Evolutionary conservation across 1,284 basidiomycete species (phyloP).

Genomic region (Ceratobasidium sp.): DNA sequence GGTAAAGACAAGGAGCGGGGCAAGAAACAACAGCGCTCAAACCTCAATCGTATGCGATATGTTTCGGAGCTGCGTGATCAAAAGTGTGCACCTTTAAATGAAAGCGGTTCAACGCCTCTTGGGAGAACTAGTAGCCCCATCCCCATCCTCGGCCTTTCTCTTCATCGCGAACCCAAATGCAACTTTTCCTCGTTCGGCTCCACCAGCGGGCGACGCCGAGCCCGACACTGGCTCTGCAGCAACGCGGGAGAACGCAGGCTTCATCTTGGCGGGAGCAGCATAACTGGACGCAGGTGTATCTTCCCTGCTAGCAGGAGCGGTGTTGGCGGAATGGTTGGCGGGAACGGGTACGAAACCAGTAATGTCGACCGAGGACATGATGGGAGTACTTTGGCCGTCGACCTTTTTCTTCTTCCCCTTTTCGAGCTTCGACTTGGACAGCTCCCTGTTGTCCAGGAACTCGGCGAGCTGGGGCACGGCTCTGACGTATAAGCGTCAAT

Average conservation of each 20-base stretch:
- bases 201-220: conserved; percentile 61
- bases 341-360: conserved; percentile 76
- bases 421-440: conserved; percentile 77
- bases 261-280: conserved; percentile 61
- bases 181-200: conserved; percentile 77
- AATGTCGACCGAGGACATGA: conserved; percentile 62
- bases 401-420: conserved; percentile 82
- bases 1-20: too few species aligned
- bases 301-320: conserved; percentile 63
- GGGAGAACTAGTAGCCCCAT: conserved; percentile 50
- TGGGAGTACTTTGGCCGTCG: conserved; percentile 65
- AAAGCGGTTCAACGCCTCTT: conserved; percentile 30
- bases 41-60: too few species aligned
- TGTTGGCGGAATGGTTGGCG: conserved; percentile 61
- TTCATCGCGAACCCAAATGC: conserved; percentile 80
- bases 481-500: conserved; percentile 59
- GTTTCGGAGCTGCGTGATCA: too few species aligned
- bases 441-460: conserved; percentile 79
- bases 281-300: conserved; percentile 64
- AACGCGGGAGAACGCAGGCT: conserved; percentile 82
- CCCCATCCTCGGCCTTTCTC: conserved; percentile 75
- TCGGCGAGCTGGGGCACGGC: conserved; percentile 83
- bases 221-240: conserved; percentile 58
- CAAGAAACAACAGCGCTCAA: too few species aligned
- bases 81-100: too few species aligned